phyloP scores from a whole-genome alignment of 2,329 filamentous ascomycete genomes.

The Arthrobotrys pseudoclavata region DNA sequence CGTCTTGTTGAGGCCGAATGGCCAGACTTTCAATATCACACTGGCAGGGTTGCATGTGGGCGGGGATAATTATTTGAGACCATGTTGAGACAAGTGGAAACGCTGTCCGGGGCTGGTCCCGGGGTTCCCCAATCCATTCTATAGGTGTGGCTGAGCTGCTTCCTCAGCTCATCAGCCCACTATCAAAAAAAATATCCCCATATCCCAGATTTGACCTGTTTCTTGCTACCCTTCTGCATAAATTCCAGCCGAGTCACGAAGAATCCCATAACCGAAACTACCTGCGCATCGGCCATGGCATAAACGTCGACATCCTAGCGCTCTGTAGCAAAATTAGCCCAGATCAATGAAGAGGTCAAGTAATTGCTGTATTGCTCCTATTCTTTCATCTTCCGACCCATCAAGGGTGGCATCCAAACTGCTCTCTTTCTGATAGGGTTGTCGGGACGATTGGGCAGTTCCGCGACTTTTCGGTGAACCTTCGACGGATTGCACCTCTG shows the following conservation, averaged over 20 bases:
- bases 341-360: neutral
- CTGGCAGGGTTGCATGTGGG: conserved; percentile 50
- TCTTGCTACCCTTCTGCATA: conserved; percentile 10
- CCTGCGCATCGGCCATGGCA: conserved; percentile 17
- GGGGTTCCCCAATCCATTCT: conserved; percentile 38
- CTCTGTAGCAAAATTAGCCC: neutral
- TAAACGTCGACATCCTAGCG: neutral
- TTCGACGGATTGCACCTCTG: conserved; percentile 44
- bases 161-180: conserved; percentile 22
- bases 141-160: conserved; percentile 53
- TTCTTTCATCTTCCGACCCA: conserved; percentile 35
- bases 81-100: conserved; percentile 56
- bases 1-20: conserved; percentile 38
- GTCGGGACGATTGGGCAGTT: conserved; percentile 48
- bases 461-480: conserved; percentile 50
- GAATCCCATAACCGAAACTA: conserved; percentile 34
- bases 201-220: conserved; percentile 7
- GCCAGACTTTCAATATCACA: conserved; percentile 29
- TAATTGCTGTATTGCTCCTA: neutral
- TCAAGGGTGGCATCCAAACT: conserved; percentile 21
- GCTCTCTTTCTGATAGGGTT: conserved; percentile 47
- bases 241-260: conserved; percentile 40
- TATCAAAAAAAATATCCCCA: conserved; percentile 1
- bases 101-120: conserved; percentile 17
- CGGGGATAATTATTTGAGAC: conserved; percentile 33